These are phyloP conservation scores for Arthrobotrys iridis DNA, from an alignment of 2,329 filamentous ascomycete species.

Conservation along the genomic window DNA sequence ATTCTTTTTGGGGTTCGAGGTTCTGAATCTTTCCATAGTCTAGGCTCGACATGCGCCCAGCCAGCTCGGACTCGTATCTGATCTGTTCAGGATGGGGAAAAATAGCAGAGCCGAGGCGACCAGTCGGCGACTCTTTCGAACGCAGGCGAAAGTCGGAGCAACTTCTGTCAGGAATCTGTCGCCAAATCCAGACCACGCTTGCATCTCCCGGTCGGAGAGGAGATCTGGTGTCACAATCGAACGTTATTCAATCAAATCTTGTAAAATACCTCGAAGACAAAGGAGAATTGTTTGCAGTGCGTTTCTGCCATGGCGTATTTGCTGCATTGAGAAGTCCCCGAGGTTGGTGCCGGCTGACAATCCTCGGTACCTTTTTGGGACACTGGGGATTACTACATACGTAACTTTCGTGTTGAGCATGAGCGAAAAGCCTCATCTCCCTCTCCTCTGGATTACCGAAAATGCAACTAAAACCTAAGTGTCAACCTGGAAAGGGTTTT, in stretches of 20 bases:
- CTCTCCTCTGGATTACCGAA: constrained; percentile 40
- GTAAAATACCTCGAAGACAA: constrained; percentile 38
- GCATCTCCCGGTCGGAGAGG: constrained; percentile 16
- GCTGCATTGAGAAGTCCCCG: constrained; percentile 41
- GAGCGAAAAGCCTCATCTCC: constrained; percentile 22
- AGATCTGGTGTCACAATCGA: constrained; percentile 17
- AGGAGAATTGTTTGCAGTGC: neutral
- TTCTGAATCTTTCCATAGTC: constrained; percentile 3
- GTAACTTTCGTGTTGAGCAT: neutral
- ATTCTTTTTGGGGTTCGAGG: constrained; percentile 16
- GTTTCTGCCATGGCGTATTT: constrained; percentile 16
- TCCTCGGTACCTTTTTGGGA: constrained; percentile 6
- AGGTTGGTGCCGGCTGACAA: constrained; percentile 1
- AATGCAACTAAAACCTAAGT: constrained; percentile 19
- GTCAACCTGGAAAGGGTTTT: constrained; percentile 44
- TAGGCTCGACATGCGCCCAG: constrained; percentile 28
- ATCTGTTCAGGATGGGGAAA: constrained; percentile 12
- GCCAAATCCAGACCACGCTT: constrained; percentile 49
- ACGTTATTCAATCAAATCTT: constrained; percentile 34
- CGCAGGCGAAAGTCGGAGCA: constrained; percentile 49
- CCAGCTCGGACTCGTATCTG: constrained; percentile 39
- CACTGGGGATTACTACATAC: constrained; percentile 3
- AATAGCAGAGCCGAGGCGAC: constrained; percentile 34
- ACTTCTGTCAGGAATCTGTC: constrained; percentile 30
- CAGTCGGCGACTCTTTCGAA: constrained; percentile 48